phyloP scores from a whole-genome alignment of 2,329 filamentous ascomycete species.

The Cladosporium velox region DNA sequence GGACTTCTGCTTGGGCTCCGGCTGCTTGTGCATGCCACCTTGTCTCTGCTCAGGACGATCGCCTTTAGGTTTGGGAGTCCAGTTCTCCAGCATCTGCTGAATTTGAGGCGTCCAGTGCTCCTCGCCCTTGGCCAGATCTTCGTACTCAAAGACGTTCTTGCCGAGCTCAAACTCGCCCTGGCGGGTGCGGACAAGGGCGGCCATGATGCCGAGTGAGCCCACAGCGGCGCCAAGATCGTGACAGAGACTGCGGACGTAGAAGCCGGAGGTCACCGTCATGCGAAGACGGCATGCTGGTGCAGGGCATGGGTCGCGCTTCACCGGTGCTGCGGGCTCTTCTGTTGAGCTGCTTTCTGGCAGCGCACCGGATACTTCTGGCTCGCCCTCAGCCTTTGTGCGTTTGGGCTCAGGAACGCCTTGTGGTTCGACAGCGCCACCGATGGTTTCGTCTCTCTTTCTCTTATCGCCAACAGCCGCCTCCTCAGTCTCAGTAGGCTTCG shows the following conservation, averaged over 20 bases:
- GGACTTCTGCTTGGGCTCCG: not conserved
- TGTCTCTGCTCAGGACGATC: constrained; percentile 17
- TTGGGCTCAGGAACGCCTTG: constrained; percentile 36
- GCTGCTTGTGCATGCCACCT: constrained; percentile 8
- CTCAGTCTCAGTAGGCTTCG: constrained; percentile 22
- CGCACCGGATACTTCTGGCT: constrained; percentile 20
- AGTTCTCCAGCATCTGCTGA: constrained; percentile 55
- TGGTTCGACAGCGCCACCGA: constrained; percentile 19
- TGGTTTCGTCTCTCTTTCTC: constrained; percentile 34
- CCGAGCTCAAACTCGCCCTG: constrained; percentile 80
- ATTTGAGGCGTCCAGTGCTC: constrained; percentile 81
- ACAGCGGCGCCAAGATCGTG: constrained; percentile 87
- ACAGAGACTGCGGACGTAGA: constrained; percentile 92
- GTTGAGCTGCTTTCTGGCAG: constrained; percentile 17
- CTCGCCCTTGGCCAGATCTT: constrained; percentile 74
- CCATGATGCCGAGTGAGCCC: constrained; percentile 82
- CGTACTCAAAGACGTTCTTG: constrained; percentile 75
- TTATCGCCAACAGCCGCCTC: constrained; percentile 29
- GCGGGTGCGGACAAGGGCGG: constrained; percentile 74
- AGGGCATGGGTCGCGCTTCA: constrained; percentile 29
- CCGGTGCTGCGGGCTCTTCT: constrained; percentile 6
- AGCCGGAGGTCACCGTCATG: constrained; percentile 92
- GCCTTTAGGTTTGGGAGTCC: constrained; percentile 29
- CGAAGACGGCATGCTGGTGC: constrained; percentile 77
- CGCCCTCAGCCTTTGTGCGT: constrained; percentile 40